Evolutionary conservation across 805 yeast genomes (phyloP).

Genomic region (Pichia scutulata): DNA sequence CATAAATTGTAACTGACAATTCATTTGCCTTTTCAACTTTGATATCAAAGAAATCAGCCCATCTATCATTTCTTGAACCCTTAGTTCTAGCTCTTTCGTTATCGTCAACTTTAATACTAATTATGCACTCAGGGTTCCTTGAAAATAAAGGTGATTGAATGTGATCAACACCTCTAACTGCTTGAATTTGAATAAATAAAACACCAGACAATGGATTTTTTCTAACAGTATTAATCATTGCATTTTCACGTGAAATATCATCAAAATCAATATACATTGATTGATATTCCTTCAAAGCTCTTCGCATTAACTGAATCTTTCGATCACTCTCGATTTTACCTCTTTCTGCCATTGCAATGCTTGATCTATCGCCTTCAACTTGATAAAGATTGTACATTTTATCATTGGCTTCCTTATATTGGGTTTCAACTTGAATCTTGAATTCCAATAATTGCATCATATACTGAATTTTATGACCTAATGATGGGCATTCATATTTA

Average conservation of each 20-base stretch:
- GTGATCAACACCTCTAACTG: conserved; percentile 87
- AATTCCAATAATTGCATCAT: conserved; percentile 94
- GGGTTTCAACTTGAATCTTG: conserved; percentile 88
- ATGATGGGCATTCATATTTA: conserved; percentile 88
- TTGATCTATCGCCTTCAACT: conserved; percentile 83
- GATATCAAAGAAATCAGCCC: conserved; percentile 77
- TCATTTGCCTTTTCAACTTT: conserved; percentile 89
- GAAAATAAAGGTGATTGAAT: conserved; percentile 76
- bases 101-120: conserved; percentile 81
- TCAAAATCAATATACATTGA: conserved; percentile 75
- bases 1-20: conserved; percentile 81
- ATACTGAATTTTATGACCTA: conserved; percentile 90
- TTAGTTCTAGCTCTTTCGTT: conserved; percentile 72
- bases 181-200: conserved; percentile 62
- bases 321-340: conserved; percentile 80
- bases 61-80: conserved; percentile 66
- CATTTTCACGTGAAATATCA: conserved; percentile 59
- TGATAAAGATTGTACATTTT: conserved; percentile 80
- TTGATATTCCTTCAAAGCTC: conserved; percentile 78
- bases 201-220: conserved; percentile 81
- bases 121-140: conserved; percentile 70
- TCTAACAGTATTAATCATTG: conserved; percentile 60
- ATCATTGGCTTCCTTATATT: conserved; percentile 87
- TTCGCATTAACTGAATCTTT: conserved; percentile 74
- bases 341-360: conserved; percentile 81